Evolutionary conservation across 2,329 filamentous ascomycete species (phyloP).

Genomic region (Aspergillus intermedius): DNA sequence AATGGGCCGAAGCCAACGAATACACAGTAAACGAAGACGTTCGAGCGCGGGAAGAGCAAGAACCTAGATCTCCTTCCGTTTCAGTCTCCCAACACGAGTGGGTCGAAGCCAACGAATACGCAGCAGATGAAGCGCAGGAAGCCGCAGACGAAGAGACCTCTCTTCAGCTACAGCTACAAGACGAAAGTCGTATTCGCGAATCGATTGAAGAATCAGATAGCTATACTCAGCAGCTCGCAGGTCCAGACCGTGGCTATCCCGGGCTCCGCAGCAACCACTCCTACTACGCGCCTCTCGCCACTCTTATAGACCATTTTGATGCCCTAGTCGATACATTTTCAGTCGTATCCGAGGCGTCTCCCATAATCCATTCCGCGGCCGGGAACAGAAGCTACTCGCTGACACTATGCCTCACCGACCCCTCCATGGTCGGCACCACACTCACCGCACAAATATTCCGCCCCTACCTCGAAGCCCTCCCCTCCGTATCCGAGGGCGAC

Average conservation of each 20-base stretch:
- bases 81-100: too few relatives aligned
- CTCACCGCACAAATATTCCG: slow-evolving; percentile 39
- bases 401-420: slow-evolving; percentile 39
- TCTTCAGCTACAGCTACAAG: not conserved
- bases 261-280: slow-evolving; percentile 37
- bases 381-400: slow-evolving; percentile 36
- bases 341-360: slow-evolving; percentile 28
- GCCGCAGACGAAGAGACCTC: too few relatives aligned
- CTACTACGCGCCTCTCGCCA: slow-evolving; percentile 39
- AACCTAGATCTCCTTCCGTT: too few relatives aligned
- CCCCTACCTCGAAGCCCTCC: slow-evolving; percentile 33
- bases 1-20: not conserved
- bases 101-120: too few relatives aligned
- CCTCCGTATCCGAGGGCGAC: slow-evolving; percentile 32
- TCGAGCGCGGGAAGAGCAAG: not conserved
- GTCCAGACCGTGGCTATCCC: slow-evolving; percentile 21
- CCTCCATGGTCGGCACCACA: slow-evolving; percentile 34
- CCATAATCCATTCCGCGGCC: slow-evolving; percentile 27
- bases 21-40: not conserved
- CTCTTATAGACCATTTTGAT: slow-evolving; percentile 38
- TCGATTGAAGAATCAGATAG: slow-evolving; percentile 1
- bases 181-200: slow-evolving; percentile 1
- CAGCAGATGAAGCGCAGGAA: too few relatives aligned
- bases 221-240: slow-evolving; percentile 2
- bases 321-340: slow-evolving; percentile 38